phyloP scores from a whole-genome alignment of 2,329 filamentous ascomycete genomes.

The Hortaea sp. region DNA sequence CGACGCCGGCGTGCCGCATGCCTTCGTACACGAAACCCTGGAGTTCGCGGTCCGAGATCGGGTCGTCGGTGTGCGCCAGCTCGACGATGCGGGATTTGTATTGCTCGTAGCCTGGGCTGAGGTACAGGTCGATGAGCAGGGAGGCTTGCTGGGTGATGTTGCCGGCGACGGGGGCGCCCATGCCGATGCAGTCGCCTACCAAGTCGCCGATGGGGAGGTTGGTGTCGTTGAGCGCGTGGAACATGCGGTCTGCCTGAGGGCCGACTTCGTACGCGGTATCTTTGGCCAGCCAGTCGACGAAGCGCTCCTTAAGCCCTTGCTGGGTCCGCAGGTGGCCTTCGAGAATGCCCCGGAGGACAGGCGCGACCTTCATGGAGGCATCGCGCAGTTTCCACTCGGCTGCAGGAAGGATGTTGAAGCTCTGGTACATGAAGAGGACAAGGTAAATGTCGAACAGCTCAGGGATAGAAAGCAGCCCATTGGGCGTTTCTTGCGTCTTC shows the following conservation, averaged over 20 bases:
- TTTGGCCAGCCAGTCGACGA: slow-evolving; percentile 40
- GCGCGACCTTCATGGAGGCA: slow-evolving; percentile 31
- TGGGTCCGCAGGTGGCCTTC: slow-evolving; percentile 39
- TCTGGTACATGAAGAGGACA: slow-evolving; percentile 41
- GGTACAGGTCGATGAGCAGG: slow-evolving; percentile 43
- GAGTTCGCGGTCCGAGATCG: slow-evolving; percentile 35
- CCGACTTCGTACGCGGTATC: slow-evolving; percentile 41
- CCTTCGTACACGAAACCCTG: slow-evolving; percentile 47
- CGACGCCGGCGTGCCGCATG: slow-evolving; percentile 43
- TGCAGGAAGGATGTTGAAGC: slow-evolving; percentile 42
- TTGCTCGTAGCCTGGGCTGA: slow-evolving; percentile 39
- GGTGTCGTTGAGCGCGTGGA: slow-evolving; percentile 38
- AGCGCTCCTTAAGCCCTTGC: slow-evolving; percentile 26
- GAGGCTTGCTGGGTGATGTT: slow-evolving; percentile 45
- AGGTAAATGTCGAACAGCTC: slow-evolving; percentile 39
- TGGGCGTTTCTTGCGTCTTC: slow-evolving; percentile 51
- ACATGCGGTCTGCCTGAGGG: slow-evolving; percentile 42
- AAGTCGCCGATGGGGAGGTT: slow-evolving; percentile 39
- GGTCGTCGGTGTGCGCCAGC: slow-evolving; percentile 36
- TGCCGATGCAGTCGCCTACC: slow-evolving; percentile 41
- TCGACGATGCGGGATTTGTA: slow-evolving; percentile 44
- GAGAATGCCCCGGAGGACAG: slow-evolving; percentile 31
- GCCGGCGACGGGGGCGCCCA: slow-evolving; percentile 40
- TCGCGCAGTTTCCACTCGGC: slow-evolving; percentile 42
- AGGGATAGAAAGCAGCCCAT: slow-evolving; percentile 41